These are phyloP conservation scores for Phytophthora niederhauseri DNA, from an alignment of 352 stramenopile genomes.

Conservation along the genomic window DNA sequence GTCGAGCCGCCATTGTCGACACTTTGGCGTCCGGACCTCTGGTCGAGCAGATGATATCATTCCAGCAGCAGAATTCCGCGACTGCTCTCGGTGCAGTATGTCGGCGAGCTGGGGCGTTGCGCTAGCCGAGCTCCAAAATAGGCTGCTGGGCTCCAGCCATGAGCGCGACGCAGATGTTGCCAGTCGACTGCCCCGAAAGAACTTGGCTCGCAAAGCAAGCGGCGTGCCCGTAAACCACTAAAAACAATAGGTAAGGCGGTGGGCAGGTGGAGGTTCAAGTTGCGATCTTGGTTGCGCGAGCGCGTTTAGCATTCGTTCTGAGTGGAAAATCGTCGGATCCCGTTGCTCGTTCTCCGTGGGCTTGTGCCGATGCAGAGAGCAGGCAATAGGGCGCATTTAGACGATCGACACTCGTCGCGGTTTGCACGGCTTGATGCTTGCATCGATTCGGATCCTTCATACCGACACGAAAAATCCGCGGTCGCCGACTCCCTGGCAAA, in stretches of 20 bases:
- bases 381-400: background rate
- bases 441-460: background rate
- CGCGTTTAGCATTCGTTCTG: background rate
- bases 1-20: slow-evolving; percentile 19
- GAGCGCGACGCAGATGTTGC: slow-evolving; percentile 12
- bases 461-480: slow-evolving; percentile 2
- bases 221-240: background rate
- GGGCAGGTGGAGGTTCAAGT: background rate
- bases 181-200: slow-evolving; percentile 21
- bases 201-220: slow-evolving; percentile 3
- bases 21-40: slow-evolving; percentile 14
- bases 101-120: slow-evolving; percentile 5
- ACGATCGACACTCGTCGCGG: slow-evolving; percentile 9
- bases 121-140: slow-evolving; percentile 5
- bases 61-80: slow-evolving; percentile 18
- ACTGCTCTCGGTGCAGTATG: slow-evolving; percentile 7
- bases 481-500: background rate
- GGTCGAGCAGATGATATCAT: slow-evolving; percentile 18
- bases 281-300: background rate
- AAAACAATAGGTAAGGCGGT: background rate
- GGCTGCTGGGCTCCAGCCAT: slow-evolving; percentile 12
- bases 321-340: background rate
- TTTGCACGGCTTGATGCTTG: background rate
- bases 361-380: background rate
- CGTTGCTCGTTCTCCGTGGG: background rate